Conservation (phyloP, 768 basidiomycete species). For the Butyriboletus loyo region DNA sequence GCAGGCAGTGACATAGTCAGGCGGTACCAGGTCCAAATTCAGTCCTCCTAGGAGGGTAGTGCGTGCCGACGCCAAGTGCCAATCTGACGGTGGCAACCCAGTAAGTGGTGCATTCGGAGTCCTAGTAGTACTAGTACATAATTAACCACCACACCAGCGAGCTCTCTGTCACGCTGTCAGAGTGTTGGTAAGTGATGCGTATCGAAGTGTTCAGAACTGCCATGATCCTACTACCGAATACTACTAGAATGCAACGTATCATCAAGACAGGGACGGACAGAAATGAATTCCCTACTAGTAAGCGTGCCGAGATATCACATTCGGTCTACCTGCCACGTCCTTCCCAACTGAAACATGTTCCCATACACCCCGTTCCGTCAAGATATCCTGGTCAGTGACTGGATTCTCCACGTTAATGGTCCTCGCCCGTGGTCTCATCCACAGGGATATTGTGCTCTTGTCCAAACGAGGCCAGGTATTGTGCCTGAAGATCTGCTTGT, state of each 20-base stretch:
- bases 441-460: neutral
- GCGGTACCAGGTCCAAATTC: no score
- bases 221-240: neutral
- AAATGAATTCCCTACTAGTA: neutral
- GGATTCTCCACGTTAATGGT: neutral
- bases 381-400: conserved; percentile 5
- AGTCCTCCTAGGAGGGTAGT: no score
- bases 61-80: no score
- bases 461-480: neutral
- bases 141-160: no score
- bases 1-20: no score
- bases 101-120: neutral
- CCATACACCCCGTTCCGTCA: conserved; percentile 25
- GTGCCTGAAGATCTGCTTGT: conserved; percentile 13
- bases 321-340: neutral
- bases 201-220: neutral
- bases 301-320: neutral
- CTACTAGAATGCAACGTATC: neutral
- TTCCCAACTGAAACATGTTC: conserved; percentile 6
- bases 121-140: neutral
- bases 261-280: neutral
- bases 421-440: neutral
- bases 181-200: no score
- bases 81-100: no score
- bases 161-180: no score